These are phyloP conservation scores for Leucocoprinus sp. DNA, from an alignment of 768 basidiomycete genomes.

Conservation along the genomic window DNA sequence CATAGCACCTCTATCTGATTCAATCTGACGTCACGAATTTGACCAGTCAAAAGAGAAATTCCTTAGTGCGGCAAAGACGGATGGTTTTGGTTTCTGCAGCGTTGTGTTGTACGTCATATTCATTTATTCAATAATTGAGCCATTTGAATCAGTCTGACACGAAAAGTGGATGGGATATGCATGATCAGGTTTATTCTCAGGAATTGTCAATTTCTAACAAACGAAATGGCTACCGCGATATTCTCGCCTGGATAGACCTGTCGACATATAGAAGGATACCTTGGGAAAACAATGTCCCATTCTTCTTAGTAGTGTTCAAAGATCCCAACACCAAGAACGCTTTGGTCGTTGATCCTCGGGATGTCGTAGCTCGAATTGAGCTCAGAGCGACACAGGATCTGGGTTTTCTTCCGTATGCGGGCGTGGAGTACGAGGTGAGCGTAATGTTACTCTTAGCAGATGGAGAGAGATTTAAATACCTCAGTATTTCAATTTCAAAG, in stretches of 20 bases:
- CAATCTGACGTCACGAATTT: conserved; percentile 9
- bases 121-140: background rate
- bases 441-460: background rate
- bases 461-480: background rate
- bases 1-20: background rate
- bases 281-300: conserved; percentile 87
- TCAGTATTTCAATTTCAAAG: conserved; percentile 89
- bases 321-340: conserved; percentile 80
- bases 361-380: conserved; percentile 54
- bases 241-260: conserved; percentile 81
- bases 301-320: conserved; percentile 87
- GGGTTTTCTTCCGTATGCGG: conserved; percentile 67
- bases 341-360: conserved; percentile 78
- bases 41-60: conserved; percentile 86
- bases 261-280: conserved; percentile 82
- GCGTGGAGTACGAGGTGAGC: conserved; percentile 86
- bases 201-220: conserved; percentile 90
- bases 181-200: conserved; percentile 74
- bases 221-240: conserved; percentile 86
- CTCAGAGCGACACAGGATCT: conserved; percentile 15
- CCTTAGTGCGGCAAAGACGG: conserved; percentile 64
- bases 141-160: background rate
- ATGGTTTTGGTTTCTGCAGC: conserved; percentile 91
- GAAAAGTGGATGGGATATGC: conserved; percentile 82
- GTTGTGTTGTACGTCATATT: conserved; percentile 67